Evolutionary conservation across 805 yeast species (phyloP), one percentile per base, ranked within the genome.

Genomic region (Candida railenensis): DNA sequence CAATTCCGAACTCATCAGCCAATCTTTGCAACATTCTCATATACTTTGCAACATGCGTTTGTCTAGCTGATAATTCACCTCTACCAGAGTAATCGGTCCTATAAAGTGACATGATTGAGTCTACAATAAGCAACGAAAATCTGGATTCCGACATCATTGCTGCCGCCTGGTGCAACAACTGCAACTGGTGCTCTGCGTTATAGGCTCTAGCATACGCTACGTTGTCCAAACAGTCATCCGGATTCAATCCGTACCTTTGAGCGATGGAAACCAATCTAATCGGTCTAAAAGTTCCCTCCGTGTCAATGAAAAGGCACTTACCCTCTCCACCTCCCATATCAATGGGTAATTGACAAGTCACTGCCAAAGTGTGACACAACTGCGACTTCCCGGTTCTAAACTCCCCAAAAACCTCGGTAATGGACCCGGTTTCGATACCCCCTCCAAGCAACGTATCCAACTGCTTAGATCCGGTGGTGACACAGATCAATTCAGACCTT

Each of bases 311-410:
- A 46, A 94, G 73, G 65, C 97, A 92, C 67, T 94, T 90, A 30
- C 99, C 99, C 70, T 94, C 99, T 43, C 97, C 99, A 50, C 99
- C 99, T 36, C 97, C 97, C 86, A 87, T 85, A 61, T 91, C 97
- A 43, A 92, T 81, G 3, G 98, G 98, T 46, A 94, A 73, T 66
- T 92, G 99, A 65, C 98, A 92, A 2, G 97, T 92, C 4, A 94
- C 96, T 0, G 98, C 96, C 46, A 94, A 75, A 1, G 98, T 94
- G 63, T 94, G 99, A 66, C 99, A 94, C 40, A 94, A 70, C 71
- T 94, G 99, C 3, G 97, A 89, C 64, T 94, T 94, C 40, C 99
- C 99, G 2, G 99, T 94, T 71, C 98, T 82, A 65, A 91, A 94
- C 66, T 94, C 99, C 33, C 99, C 99, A 71, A 89, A 94, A 7